phyloP scores from a whole-genome alignment of 805 yeast genomes.

The Pichia membranifaciens region DNA sequence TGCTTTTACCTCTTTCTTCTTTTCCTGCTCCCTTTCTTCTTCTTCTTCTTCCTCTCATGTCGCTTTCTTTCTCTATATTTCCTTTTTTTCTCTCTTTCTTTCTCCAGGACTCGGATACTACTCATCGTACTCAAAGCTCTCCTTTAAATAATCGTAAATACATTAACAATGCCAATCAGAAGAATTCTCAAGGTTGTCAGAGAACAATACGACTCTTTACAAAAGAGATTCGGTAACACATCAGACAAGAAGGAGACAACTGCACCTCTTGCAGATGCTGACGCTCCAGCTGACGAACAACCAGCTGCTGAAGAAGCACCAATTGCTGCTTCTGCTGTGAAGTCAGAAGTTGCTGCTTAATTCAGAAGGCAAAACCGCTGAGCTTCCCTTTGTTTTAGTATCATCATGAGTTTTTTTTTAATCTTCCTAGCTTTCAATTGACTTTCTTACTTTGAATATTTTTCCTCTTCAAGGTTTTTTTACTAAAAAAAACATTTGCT shows the following conservation, averaged over 20 bases:
- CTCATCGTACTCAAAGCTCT: background rate
- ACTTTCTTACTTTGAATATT: too few species aligned
- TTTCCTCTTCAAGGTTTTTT: too few species aligned
- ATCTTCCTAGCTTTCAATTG: background rate
- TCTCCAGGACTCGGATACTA: background rate
- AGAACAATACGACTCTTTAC: constrained; percentile 27
- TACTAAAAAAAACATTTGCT: too few species aligned
- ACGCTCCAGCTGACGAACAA: constrained; percentile 17
- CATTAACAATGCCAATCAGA: constrained; percentile 30
- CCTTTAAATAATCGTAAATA: background rate
- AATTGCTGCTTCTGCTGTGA: constrained; percentile 14
- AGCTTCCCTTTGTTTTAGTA: background rate
- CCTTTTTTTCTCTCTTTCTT: background rate
- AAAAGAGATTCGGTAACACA: constrained; percentile 24
- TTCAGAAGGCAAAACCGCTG: background rate
- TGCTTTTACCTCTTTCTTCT: background rate
- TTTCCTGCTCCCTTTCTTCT: background rate
- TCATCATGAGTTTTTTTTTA: background rate
- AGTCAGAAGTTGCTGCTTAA: constrained; percentile 10
- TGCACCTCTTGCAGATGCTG: constrained; percentile 13
- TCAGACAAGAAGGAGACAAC: constrained; percentile 11
- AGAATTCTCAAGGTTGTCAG: constrained; percentile 28
- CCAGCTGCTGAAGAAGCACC: constrained; percentile 18
- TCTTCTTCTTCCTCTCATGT: background rate
- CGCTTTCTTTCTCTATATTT: background rate